Conservation (phyloP, 2,329 filamentous ascomycete species). For the Colletotrichum coccodes region DNA sequence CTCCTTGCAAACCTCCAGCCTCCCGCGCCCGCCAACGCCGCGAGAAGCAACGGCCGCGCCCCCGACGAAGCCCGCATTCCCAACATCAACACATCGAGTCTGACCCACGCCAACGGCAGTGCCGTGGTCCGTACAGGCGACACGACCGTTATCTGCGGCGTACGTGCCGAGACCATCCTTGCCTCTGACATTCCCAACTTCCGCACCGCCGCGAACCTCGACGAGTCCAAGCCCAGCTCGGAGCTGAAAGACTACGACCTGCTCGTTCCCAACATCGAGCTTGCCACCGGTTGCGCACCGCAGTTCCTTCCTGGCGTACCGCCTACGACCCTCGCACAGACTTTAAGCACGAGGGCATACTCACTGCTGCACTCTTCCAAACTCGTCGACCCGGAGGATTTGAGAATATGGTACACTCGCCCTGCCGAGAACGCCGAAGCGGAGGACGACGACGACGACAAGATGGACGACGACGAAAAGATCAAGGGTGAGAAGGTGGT, state of each 20-base stretch:
- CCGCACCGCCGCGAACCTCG: conserved; percentile 52
- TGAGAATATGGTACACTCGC: conserved; percentile 77
- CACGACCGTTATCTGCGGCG: conserved; percentile 93
- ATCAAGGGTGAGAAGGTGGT: conserved; percentile 51
- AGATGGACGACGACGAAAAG: conserved; percentile 45
- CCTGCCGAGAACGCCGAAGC: conserved; percentile 58
- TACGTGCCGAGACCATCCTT: conserved; percentile 85
- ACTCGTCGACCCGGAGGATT: conserved; percentile 72
- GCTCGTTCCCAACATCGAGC: conserved; percentile 91
- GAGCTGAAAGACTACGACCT: conserved; percentile 74
- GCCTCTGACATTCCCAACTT: conserved; percentile 79
- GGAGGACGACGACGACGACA: conserved; percentile 49
- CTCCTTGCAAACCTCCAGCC: conserved; percentile 88
- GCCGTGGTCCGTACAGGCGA: conserved; percentile 89
- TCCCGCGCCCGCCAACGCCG: conserved; percentile 53
- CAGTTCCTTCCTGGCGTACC: conserved; percentile 86
- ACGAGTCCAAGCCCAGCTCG: conserved; percentile 37
- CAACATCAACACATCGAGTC: conserved; percentile 83
- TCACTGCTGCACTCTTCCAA: conserved; percentile 78
- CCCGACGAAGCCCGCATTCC: conserved; percentile 76
- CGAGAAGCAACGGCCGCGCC: conserved; percentile 84
- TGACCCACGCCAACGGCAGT: conserved; percentile 91
- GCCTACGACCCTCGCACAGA: conserved; percentile 83
- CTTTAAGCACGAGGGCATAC: conserved; percentile 82
- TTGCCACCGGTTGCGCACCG: conserved; percentile 90